Base-by-base conservation (phyloP, 2,329 filamentous ascomycete genomes). In the Ceratocystis albifundus region DNA sequence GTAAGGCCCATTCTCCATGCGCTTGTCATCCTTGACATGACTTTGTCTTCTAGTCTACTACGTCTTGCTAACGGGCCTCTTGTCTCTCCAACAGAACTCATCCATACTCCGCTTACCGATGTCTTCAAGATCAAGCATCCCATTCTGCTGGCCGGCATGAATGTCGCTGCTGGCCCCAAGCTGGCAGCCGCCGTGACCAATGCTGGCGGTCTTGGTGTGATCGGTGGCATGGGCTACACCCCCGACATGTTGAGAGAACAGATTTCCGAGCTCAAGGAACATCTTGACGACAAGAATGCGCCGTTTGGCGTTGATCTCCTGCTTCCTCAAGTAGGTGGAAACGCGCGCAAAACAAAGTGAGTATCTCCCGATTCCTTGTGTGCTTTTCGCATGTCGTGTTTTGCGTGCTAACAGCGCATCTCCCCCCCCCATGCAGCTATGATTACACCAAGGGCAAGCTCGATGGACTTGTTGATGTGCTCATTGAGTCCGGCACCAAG, bases 381-480 rank as follows among this genome's bases (percentile, higher is more conserved):
- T 12, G 66, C 32, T 28, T 28, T 7, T 1, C 25, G 17, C 48
- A 4, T 15, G 17, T 32, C 64, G 41, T 30, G n/a, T 28, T 1
- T 25, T 45, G 22, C n/a, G n/a, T 20, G 32, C 65, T 65, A 32
- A 65, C 53, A 5, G 70, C 71, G 61, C 64, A 66, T 65, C 64
- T 65, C 68, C 46, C 22, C 62, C 68, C 46, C 22, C 62, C 41
- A 17, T n/a, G 6, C 73, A 96, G 93, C 85, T 96, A 97, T 79
- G 94, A 99, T 79, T 99, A 99, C 82, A 99, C 94, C 74, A 97
- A 99, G 82, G 94, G 94, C 76, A 97, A 97, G 80, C 89, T 99
- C 69, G 82, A 89, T 76, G 89, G 93, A 76, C 85, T 99, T 67
- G 78, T 96, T 75, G 87, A 91, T 75, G 91, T 96, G 74, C 87